phyloP scores from a whole-genome alignment of 441 rosid genomes.

The Hura crepitans region DNA sequence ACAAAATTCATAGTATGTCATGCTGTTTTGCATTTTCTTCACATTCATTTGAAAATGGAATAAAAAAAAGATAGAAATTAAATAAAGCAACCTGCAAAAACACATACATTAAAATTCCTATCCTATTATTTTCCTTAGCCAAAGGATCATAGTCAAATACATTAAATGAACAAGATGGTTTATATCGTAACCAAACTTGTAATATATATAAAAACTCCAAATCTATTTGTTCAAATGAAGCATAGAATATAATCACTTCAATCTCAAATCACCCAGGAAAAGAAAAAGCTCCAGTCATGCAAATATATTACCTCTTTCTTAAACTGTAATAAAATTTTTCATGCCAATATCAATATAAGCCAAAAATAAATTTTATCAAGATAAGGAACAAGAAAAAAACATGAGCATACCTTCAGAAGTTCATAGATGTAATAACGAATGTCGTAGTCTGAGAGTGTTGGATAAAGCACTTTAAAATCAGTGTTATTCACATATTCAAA shows the following conservation, averaged over 20 bases:
- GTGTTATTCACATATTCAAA: constrained; percentile 92
- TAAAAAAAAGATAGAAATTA: too few species aligned
- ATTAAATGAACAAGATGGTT: neutral
- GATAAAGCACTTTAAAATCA: constrained; percentile 94
- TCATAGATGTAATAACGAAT: constrained; percentile 86
- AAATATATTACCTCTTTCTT: neutral
- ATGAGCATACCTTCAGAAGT: constrained; percentile 68
- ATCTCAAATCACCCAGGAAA: neutral
- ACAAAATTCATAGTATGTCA: too few species aligned
- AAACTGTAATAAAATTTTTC: neutral
- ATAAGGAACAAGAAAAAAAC: constrained; percentile 11
- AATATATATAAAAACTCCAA: neutral
- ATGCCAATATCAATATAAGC: neutral
- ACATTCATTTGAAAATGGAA: neutral
- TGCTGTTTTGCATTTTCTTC: too few species aligned
- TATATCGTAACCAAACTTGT: neutral
- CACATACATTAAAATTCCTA: neutral
- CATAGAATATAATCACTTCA: neutral
- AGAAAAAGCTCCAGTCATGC: neutral
- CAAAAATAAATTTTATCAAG: constrained; percentile 2
- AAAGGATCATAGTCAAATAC: too few species aligned
- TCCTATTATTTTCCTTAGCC: neutral
- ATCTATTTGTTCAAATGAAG: neutral
- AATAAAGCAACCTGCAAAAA: neutral
- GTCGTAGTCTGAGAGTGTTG: constrained; percentile 82